These are phyloP conservation scores for Penicillium concentricum DNA, from an alignment of 2,329 filamentous ascomycete species.

Conservation along the genomic window DNA sequence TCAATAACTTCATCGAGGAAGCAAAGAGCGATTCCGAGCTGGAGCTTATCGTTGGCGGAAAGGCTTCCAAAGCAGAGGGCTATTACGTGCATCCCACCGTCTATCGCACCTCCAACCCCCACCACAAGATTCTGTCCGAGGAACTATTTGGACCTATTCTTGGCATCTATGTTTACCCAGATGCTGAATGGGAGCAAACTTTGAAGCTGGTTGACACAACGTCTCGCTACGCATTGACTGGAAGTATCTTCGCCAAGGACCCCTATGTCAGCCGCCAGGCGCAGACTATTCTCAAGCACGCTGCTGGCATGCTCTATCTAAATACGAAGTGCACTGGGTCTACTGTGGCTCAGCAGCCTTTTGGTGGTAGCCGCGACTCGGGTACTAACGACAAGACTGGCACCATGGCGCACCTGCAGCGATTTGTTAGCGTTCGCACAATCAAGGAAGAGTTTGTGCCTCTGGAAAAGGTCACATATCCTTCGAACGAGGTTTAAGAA, in stretches of 20 bases:
- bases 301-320: conserved; percentile 59
- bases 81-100: conserved; percentile 81
- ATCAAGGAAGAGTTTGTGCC: conserved; percentile 54
- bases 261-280: conserved; percentile 51
- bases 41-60: conserved; percentile 71
- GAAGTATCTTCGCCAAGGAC: conserved; percentile 37
- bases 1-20: conserved; percentile 71
- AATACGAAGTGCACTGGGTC: conserved; percentile 60
- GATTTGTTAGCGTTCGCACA: conserved; percentile 53
- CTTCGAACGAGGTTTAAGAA: conserved; percentile 22
- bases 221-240: conserved; percentile 20
- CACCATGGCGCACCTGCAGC: conserved; percentile 50
- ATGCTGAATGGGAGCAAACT: conserved; percentile 42
- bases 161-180: conserved; percentile 71
- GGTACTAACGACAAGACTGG: conserved; percentile 60
- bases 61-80: conserved; percentile 70
- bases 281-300: conserved; percentile 52
- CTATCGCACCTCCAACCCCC: conserved; percentile 68
- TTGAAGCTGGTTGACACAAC: conserved; percentile 19
- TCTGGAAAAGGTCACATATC: conserved; percentile 26
- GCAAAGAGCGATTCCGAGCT: conserved; percentile 70
- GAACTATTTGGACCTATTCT: conserved; percentile 80
- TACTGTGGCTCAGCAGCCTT: conserved; percentile 57
- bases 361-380: conserved; percentile 53
- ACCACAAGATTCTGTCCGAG: conserved; percentile 67